Base-by-base conservation (phyloP, 148 eudicot species). In the Arctostaphylos glauca region DNA sequence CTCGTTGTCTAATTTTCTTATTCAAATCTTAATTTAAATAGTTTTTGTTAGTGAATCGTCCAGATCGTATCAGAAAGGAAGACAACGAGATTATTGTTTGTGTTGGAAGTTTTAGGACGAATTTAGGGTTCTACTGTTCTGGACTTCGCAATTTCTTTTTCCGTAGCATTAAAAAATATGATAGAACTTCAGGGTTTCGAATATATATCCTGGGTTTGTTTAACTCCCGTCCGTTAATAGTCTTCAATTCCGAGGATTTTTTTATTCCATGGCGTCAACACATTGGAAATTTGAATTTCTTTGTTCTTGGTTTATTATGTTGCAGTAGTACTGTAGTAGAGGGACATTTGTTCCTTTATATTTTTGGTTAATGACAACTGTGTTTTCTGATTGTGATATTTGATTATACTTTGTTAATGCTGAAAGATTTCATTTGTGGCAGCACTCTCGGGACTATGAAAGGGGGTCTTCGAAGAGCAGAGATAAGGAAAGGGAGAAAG, bases 391-490 rank as follows among this genome's bases (percentile, higher is more conserved):
- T 55, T 77, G 48, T 16, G 48, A 54, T 1, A 38, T 56, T 74
- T 21, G 47, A n/a, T 82, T 66, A n/a, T n/a, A 21, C 6, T 81
- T 19, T 15, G 43, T 70, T 73, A 9, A 52, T 0, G 54, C 2
- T 31, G 38, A 31, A 31, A 31, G 0, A 43, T 64, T 50, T 8
- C 77, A 56, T 49, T 50, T 25, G 15, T 84, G 60, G 84, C 93
- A 92, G 97, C 90, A 83, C 84, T 89, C 93, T 52, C 93, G 86
- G 66, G 93, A 85, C 49, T 76, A 79, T 76, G 96, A 88, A 25
- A 91, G 87, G 75, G 92, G 77, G 80, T 90, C 94, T 81, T 89
- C 93, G 41, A 90, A 86, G 81, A 91, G 92, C 88, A 90, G 87
- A 82, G 90, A 87, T 21, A 88, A 84, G 83, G 92, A 86, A 43